Conservation (phyloP, 1,284 basidiomycete genomes). For the Cryptococcus sp. region DNA sequence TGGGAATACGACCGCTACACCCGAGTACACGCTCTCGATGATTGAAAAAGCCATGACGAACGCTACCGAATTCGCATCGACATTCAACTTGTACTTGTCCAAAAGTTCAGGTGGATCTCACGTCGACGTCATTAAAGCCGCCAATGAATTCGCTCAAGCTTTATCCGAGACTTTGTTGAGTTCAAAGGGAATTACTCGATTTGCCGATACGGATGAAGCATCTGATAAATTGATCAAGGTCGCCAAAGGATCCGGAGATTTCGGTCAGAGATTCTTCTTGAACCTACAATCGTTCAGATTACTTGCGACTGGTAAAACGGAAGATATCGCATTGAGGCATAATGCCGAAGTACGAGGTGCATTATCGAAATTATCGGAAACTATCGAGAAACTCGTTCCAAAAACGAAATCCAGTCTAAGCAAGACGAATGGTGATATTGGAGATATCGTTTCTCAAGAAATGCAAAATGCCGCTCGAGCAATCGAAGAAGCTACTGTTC, state of each 20-base stretch:
- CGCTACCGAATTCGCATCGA: constrained; percentile 90
- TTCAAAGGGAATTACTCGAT: constrained; percentile 91
- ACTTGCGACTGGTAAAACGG: constrained; percentile 66
- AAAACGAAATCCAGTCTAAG: constrained; percentile 73
- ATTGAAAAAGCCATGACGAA: constrained; percentile 94
- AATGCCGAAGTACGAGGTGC: constrained; percentile 79
- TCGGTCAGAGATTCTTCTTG: constrained; percentile 85
- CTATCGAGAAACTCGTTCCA: constrained; percentile 80
- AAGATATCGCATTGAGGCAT: constrained; percentile 84
- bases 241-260: constrained; percentile 83
- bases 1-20: constrained; percentile 92
- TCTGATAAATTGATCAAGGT: constrained; percentile 81
- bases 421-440: constrained; percentile 85
- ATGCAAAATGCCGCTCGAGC: constrained; percentile 91
- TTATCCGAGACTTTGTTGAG: constrained; percentile 86
- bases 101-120: constrained; percentile 81
- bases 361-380: constrained; percentile 77
- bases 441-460: constrained; percentile 93
- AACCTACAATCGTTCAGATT: constrained; percentile 95
- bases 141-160: constrained; percentile 93
- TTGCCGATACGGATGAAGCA: constrained; percentile 84
- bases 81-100: constrained; percentile 86
- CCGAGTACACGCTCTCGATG: constrained; percentile 96
- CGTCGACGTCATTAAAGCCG: constrained; percentile 96
- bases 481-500: constrained; percentile 87